Evolutionary conservation across 2,329 filamentous ascomycete genomes (phyloP).

Genomic region (Penicillium sp.): DNA sequence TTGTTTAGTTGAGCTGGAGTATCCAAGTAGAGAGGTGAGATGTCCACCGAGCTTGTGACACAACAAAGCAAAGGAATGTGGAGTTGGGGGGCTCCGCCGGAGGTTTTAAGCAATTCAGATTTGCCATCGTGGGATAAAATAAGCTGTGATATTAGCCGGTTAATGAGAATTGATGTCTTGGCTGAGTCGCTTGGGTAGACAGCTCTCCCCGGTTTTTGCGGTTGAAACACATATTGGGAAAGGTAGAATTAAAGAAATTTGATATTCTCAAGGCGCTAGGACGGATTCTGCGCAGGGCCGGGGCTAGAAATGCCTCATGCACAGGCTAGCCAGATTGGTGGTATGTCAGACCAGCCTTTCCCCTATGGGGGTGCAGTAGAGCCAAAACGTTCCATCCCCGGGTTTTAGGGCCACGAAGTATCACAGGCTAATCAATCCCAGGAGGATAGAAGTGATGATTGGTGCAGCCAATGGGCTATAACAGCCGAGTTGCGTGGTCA

Average conservation of each 20-base stretch:
- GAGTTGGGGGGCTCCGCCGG: background rate
- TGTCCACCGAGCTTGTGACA: background rate
- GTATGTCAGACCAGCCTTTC: background rate
- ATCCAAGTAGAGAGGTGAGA: background rate
- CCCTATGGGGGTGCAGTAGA: background rate
- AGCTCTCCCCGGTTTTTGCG: background rate
- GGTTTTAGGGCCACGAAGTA: background rate
- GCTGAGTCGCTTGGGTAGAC: background rate
- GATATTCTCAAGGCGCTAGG: background rate
- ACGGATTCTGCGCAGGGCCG: background rate
- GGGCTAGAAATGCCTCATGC: background rate
- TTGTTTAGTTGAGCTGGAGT: background rate
- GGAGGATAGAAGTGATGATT: background rate
- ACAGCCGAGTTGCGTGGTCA: background rate
- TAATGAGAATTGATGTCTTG: slow-evolving; percentile 1
- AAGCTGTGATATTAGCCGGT: slow-evolving; percentile 4
- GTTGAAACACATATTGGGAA: background rate
- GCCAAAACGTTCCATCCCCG: background rate
- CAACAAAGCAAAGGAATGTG: background rate
- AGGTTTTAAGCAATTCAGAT: slow-evolving; percentile 8
- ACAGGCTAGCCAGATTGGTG: background rate
- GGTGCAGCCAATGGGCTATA: background rate
- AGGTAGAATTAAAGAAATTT: background rate
- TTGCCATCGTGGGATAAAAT: background rate
- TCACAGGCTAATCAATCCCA: background rate